phyloP scores from a whole-genome alignment of 2,329 filamentous ascomycete species.

The Amauroascus verrucosus region DNA sequence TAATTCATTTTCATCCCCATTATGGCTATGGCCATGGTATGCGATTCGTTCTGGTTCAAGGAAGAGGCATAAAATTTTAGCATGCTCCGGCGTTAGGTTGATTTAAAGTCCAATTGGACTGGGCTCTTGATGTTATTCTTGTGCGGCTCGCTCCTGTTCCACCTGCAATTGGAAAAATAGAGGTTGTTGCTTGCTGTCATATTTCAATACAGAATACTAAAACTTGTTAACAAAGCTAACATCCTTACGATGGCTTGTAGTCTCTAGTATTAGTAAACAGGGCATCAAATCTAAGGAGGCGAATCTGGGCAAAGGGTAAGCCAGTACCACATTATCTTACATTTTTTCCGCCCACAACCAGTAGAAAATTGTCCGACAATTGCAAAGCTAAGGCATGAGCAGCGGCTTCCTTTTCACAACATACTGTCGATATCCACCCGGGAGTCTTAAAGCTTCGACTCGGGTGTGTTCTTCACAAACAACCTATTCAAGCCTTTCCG shows the following conservation, averaged over 20 bases:
- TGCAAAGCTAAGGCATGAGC: too few relatives aligned
- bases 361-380: too few relatives aligned
- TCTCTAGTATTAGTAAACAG: background rate
- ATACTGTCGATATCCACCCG: background rate
- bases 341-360: too few relatives aligned
- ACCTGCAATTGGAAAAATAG: background rate
- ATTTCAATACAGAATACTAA: background rate
- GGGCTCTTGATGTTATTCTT: background rate
- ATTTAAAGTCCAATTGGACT: background rate
- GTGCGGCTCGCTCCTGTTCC: background rate
- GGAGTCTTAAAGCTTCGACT: background rate
- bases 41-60: background rate
- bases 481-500: slow-evolving; percentile 50
- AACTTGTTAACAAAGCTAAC: background rate
- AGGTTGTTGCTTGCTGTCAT: background rate
- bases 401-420: background rate
- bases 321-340: too few relatives aligned
- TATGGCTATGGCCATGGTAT: slow-evolving; percentile 4
- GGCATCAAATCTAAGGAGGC: background rate
- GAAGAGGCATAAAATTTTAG: background rate
- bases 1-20: background rate
- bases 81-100: slow-evolving; percentile 5
- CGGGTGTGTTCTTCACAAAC: slow-evolving; percentile 27
- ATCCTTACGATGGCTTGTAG: background rate
- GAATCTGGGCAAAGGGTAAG: too few relatives aligned